A percentile compares a stretch with the other conserved stretches of the same genome.
Conservation (phyloP, 495 filamentous ascomycete genomes). For the Trypethelium eluteriae region DNA sequence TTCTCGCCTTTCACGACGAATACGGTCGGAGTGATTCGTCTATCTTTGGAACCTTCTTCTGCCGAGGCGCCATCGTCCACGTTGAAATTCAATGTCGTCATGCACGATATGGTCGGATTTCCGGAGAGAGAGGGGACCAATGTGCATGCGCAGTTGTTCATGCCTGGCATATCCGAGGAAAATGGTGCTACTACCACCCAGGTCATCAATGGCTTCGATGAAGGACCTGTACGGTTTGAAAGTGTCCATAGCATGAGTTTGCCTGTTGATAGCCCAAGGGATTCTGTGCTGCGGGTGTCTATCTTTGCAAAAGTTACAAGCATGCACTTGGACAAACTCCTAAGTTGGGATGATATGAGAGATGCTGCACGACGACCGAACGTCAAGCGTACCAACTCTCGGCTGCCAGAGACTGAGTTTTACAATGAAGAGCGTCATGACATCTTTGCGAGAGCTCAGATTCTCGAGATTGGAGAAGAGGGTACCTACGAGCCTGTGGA, state of each 20-base stretch:
- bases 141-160: slow-evolving; percentile 91
- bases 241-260: slow-evolving; percentile 98
- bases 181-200: slow-evolving; percentile 88
- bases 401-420: slow-evolving; percentile 85
- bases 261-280: slow-evolving; percentile 71
- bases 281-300: slow-evolving; percentile 73
- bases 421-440: slow-evolving; percentile 91
- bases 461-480: slow-evolving; percentile 82
- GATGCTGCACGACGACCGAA: slow-evolving; percentile 58
- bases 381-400: slow-evolving; percentile 48
- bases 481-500: slow-evolving; percentile 90
- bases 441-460: slow-evolving; percentile 75
- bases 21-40: slow-evolving; percentile 77
- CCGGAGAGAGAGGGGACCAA: slow-evolving; percentile 92
- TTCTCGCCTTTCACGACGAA: slow-evolving; percentile 85
- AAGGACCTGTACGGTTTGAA: slow-evolving; percentile 88
- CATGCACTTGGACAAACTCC: slow-evolving; percentile 93
- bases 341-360: slow-evolving; percentile 98
- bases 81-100: slow-evolving; percentile 96
- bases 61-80: slow-evolving; percentile 87
- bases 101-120: slow-evolving; percentile 95
- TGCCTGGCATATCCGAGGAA: slow-evolving; percentile 87
- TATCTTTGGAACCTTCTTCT: slow-evolving; percentile 89
- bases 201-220: slow-evolving; percentile 90
- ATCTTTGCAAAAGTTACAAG: slow-evolving; percentile 85